These are phyloP conservation scores for Hydnomerulius pinastri DNA, from an alignment of 768 basidiomycete genomes.

Conservation along the genomic window DNA sequence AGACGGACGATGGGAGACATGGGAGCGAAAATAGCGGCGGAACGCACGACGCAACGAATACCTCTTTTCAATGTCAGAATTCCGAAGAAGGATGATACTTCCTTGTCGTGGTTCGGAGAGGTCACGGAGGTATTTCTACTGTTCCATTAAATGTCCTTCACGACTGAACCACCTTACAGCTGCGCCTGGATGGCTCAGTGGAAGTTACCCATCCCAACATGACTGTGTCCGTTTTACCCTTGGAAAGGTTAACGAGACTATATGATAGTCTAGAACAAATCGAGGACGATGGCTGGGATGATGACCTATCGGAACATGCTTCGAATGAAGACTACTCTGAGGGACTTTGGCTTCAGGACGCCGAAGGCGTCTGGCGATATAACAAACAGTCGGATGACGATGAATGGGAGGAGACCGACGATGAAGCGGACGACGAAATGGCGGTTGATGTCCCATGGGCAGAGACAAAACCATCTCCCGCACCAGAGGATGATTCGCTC, in stretches of 20 bases:
- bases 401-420: slow-evolving; percentile 42
- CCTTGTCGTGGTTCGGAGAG: slow-evolving; percentile 83
- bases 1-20: slow-evolving; percentile 70
- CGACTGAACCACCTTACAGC: slow-evolving; percentile 40
- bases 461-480: slow-evolving; percentile 22
- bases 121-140: slow-evolving; percentile 63
- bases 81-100: slow-evolving; percentile 39
- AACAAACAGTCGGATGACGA: slow-evolving; percentile 34
- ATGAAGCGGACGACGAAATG: slow-evolving; percentile 38
- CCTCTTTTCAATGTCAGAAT: slow-evolving; percentile 46
- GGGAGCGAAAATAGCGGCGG: slow-evolving; percentile 56
- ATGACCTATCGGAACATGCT: slow-evolving; percentile 32
- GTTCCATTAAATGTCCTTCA: slow-evolving; percentile 7
- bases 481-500: slow-evolving; percentile 18
- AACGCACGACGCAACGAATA: slow-evolving; percentile 40
- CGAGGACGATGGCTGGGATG: slow-evolving; percentile 65
- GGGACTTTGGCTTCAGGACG: slow-evolving; percentile 45
- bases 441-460: slow-evolving; percentile 35
- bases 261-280: slow-evolving; percentile 83
- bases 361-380: slow-evolving; percentile 36
- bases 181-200: slow-evolving; percentile 73
- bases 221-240: slow-evolving; percentile 48
- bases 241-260: slow-evolving; percentile 72
- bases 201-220: slow-evolving; percentile 72
- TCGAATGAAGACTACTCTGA: slow-evolving; percentile 46